These are phyloP conservation scores for Penicillium sp. DNA, from an alignment of 2,329 filamentous ascomycete species.

Conservation along the genomic window DNA sequence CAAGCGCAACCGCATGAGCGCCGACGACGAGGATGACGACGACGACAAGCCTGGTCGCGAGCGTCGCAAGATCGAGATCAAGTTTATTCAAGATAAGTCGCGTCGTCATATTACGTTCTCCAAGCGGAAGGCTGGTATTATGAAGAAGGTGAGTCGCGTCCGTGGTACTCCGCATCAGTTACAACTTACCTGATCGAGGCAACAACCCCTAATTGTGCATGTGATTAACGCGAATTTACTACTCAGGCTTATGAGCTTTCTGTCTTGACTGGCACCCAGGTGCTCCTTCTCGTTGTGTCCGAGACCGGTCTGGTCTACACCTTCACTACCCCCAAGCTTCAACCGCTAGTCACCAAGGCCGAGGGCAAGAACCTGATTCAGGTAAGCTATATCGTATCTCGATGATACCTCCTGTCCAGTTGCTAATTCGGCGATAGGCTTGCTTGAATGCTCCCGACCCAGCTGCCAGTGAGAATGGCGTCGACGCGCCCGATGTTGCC, in stretches of 20 bases:
- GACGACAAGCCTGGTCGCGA: constrained; percentile 97
- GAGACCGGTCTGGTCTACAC: constrained; percentile 97
- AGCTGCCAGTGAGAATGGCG: constrained; percentile 74
- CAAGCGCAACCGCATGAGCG: constrained; percentile 78
- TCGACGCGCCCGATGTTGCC: constrained; percentile 65
- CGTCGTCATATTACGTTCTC: constrained; percentile 99
- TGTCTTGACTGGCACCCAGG: constrained; percentile 95
- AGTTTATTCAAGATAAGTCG: constrained; percentile 99
- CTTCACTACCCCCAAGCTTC: constrained; percentile 96
- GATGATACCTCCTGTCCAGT: constrained; percentile 1
- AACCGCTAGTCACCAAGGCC: constrained; percentile 95
- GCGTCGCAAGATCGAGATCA: constrained; percentile 99
- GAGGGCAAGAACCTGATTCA: constrained; percentile 99
- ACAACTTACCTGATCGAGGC: constrained; percentile 1
- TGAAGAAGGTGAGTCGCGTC: constrained; percentile 85
- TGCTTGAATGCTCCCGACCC: constrained; percentile 96
- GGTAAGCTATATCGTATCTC: constrained; percentile 53
- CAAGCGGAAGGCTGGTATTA: constrained; percentile 98
- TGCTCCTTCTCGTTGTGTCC: constrained; percentile 90
- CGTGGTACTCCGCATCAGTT: constrained; percentile 3
- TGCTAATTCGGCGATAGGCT: constrained; percentile 58
- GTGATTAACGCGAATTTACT: not conserved
- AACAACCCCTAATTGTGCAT: not conserved
- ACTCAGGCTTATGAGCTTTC: constrained; percentile 95
- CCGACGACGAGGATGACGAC: constrained; percentile 95